Evolutionary conservation across 805 yeast species (phyloP).

Genomic region (Candida germanica): DNA sequence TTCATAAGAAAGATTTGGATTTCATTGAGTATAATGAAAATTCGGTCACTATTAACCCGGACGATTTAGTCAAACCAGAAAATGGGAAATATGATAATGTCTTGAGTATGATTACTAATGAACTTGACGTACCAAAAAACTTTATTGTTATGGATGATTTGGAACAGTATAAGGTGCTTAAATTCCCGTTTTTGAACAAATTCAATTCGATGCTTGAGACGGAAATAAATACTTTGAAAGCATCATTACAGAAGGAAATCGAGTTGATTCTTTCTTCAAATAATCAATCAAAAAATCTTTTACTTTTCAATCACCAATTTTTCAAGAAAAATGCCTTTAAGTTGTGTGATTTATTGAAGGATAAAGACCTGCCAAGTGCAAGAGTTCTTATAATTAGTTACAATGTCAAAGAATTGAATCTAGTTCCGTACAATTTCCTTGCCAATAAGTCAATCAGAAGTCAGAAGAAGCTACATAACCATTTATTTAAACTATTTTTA

Average conservation of each 20-base stretch:
- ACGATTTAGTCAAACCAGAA: conserved; percentile 7
- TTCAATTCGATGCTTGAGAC: conserved; percentile 16
- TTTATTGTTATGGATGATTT: conserved; percentile 26
- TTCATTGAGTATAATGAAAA: conserved; percentile 21
- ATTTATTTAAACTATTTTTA: conserved; percentile 34
- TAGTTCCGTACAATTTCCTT: conserved; percentile 34
- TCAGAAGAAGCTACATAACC: conserved; percentile 21
- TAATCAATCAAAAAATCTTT: conserved; percentile 17
- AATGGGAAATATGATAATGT: conserved; percentile 5
- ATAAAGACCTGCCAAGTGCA: conserved; percentile 5
- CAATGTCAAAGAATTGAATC: conserved; percentile 28
- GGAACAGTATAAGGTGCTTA: conserved; percentile 25
- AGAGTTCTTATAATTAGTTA: conserved; percentile 20
- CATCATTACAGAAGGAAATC: conserved; percentile 29
- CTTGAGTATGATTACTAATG: conserved; percentile 17
- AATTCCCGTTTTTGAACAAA: conserved; percentile 15
- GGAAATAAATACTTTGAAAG: conserved; percentile 29
- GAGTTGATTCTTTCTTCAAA: conserved; percentile 21
- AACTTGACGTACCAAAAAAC: conserved; percentile 22
- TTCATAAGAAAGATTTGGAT: conserved; percentile 35
- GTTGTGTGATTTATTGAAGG: conserved; percentile 21
- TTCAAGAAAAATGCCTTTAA: conserved; percentile 31
- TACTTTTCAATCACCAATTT: conserved; percentile 22
- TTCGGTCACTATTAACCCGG: conserved; percentile 13
- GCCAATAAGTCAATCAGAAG: conserved; percentile 10